Evolutionary conservation across 192 early-diverging fungal species (phyloP).

Genomic region (Pilaira anomala): DNA sequence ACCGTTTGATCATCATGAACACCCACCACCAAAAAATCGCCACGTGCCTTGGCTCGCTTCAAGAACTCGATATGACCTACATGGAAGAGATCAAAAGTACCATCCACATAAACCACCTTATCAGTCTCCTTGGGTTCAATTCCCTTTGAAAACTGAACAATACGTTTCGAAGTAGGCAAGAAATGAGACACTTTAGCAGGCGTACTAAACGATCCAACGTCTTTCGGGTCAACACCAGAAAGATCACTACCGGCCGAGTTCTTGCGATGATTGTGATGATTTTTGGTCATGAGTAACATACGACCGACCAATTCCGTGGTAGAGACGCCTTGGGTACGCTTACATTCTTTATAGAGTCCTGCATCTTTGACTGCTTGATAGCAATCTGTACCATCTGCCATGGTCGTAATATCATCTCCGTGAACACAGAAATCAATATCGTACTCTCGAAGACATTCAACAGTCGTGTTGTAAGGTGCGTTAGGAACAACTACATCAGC

Average conservation of each 20-base stretch:
- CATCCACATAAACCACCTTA: constrained; percentile 91
- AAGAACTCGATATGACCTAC: constrained; percentile 90
- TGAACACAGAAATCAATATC: constrained; percentile 94
- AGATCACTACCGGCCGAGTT: constrained; percentile 45
- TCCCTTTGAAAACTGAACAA: constrained; percentile 89
- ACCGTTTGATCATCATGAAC: constrained; percentile 88
- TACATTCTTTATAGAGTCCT: constrained; percentile 92
- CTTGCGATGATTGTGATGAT: constrained; percentile 70
- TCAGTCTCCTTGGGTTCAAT: constrained; percentile 72
- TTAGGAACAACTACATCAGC: constrained; percentile 88
- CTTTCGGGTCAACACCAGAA: constrained; percentile 53
- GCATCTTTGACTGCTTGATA: constrained; percentile 95
- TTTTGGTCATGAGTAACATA: constrained; percentile 89
- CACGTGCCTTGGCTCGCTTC: constrained; percentile 74
- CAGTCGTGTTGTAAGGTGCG: constrained; percentile 88
- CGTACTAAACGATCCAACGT: constrained; percentile 57
- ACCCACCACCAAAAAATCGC: constrained; percentile 89
- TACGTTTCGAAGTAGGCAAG: constrained; percentile 79
- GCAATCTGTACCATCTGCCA: constrained; percentile 95
- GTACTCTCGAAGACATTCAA: constrained; percentile 84
- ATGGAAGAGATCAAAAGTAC: constrained; percentile 95
- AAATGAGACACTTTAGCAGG: constrained; percentile 72
- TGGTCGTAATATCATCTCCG: constrained; percentile 96
- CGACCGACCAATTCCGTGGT: constrained; percentile 95
- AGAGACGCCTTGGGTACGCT: constrained; percentile 93